Evolutionary conservation across 2,329 filamentous ascomycete genomes (phyloP).

Genomic region (Verticillium tricorpus): DNA sequence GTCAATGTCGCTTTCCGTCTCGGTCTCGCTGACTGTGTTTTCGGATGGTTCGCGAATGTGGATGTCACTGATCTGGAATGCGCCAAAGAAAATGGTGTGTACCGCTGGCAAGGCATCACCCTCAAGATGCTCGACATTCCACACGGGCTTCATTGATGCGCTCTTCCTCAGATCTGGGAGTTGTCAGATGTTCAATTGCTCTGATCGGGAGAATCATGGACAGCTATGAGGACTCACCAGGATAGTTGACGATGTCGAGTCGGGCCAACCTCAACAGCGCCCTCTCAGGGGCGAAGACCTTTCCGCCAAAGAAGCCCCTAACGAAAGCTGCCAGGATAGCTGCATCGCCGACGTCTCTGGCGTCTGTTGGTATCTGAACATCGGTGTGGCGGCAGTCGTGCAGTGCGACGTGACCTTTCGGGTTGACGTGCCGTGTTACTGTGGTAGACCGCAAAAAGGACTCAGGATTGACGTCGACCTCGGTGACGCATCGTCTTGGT

Average conservation of each 20-base stretch:
- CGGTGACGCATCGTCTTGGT: conserved; percentile 8
- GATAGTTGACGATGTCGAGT: background rate
- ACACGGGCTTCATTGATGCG: background rate
- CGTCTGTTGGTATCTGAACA: conserved; percentile 14
- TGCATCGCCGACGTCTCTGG: conserved; percentile 17
- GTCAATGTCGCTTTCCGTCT: conserved; percentile 20
- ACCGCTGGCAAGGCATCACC: conserved; percentile 11
- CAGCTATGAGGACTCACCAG: conserved; percentile 5
- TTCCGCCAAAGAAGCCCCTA: conserved; percentile 23
- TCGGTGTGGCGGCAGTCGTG: conserved; percentile 19
- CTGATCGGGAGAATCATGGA: background rate
- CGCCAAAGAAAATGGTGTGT: conserved; percentile 18
- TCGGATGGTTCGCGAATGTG: background rate
- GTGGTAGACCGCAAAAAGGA: conserved; percentile 18
- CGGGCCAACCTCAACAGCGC: conserved; percentile 6
- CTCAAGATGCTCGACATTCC: background rate
- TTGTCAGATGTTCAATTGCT: background rate
- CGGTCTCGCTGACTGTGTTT: background rate
- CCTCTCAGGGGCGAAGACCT: conserved; percentile 21
- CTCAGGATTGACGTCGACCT: conserved; percentile 13
- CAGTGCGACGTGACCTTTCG: conserved; percentile 9
- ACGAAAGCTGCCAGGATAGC: conserved; percentile 21
- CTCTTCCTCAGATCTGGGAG: background rate
- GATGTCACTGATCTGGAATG: conserved; percentile 20
- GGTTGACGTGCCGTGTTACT: conserved; percentile 20